These are phyloP conservation scores for Dendrobium huoshanense DNA, from an alignment of 106 monocot species.

Conservation along the genomic window DNA sequence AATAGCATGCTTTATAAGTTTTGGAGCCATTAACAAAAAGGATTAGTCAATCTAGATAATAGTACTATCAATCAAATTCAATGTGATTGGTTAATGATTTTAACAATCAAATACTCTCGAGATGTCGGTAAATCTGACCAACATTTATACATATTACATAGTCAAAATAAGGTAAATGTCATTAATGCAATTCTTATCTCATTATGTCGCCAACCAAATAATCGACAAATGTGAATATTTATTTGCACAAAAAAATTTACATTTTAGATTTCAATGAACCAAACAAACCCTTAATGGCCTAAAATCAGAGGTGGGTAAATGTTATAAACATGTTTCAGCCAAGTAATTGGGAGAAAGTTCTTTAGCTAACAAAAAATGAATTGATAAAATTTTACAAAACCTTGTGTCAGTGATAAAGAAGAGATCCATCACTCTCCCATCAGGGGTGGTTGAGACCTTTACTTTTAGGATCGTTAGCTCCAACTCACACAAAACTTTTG, in stretches of 20 bases:
- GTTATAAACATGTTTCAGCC: background rate
- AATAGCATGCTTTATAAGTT: background rate
- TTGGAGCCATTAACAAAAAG: background rate
- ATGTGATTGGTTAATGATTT: background rate
- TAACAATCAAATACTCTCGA: background rate
- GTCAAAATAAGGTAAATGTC: background rate
- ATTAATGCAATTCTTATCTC: background rate
- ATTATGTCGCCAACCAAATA: background rate
- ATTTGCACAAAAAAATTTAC: background rate
- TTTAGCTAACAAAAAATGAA: background rate
- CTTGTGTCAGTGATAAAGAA: slow-evolving; percentile 74
- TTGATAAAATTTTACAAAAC: slow-evolving; percentile 13
- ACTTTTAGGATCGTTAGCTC: slow-evolving; percentile 67
- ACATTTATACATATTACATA: background rate
- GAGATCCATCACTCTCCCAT: slow-evolving; percentile 73
- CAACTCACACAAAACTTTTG: slow-evolving; percentile 58
- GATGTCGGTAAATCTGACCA: background rate
- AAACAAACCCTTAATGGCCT: background rate
- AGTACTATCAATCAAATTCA: background rate
- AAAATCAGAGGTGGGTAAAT: background rate
- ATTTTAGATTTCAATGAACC: background rate
- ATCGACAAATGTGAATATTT: background rate
- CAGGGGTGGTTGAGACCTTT: slow-evolving; percentile 73
- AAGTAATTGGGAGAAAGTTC: background rate
- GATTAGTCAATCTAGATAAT: background rate